Evolutionary conservation across 2,329 filamentous ascomycete genomes (phyloP), one percentile per base, ranked within the genome.

Genomic region (Cladophialophora psammophila): DNA sequence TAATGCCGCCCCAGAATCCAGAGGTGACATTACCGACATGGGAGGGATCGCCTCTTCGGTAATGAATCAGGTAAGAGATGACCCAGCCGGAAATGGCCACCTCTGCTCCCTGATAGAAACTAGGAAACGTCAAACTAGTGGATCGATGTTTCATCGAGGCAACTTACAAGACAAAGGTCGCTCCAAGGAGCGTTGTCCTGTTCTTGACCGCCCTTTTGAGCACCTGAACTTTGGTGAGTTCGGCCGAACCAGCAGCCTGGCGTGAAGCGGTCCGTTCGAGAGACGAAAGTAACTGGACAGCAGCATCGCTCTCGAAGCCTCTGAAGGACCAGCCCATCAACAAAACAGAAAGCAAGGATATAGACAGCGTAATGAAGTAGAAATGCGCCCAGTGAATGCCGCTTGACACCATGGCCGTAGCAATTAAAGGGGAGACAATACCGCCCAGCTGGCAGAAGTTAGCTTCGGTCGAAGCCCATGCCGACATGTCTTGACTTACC

Each of bases 11-110:
- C 85, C 86, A 88, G 75, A 88, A 88, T n/a, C 68, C 68, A 1
- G 70, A 67, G 1, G 91, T 93, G 26, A 95, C 91, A 76, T 95
- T 95, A 40, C 93, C 92, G 18, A 95, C 91, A 3, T 85, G 83
- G 0, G 85, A 82, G 6, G 91, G 91, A 72, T 90, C 84, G 13
- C 91, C 92, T 64, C 88, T 81, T 42, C 92, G 88, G 69, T 88
- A 86, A 58, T 86, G 85, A 77, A 95, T 93, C 45, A 96, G 81
- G 80, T 94, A 96, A 2, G 90, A 93, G 69, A 94, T 93, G 57
- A 94, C 90, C 93, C 92, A 96, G 61, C 92, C 92, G 0, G 90
- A 92, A 70, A 94, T 91, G 13, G 89, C 89, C 15, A 96, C 92
- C 78, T 96, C 92, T 40, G 91, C 90, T 38, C 92, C 92, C 78